These are phyloP conservation scores for Eustoma russellianum DNA, from an alignment of 257 asterid genomes.

Conservation along the genomic window DNA sequence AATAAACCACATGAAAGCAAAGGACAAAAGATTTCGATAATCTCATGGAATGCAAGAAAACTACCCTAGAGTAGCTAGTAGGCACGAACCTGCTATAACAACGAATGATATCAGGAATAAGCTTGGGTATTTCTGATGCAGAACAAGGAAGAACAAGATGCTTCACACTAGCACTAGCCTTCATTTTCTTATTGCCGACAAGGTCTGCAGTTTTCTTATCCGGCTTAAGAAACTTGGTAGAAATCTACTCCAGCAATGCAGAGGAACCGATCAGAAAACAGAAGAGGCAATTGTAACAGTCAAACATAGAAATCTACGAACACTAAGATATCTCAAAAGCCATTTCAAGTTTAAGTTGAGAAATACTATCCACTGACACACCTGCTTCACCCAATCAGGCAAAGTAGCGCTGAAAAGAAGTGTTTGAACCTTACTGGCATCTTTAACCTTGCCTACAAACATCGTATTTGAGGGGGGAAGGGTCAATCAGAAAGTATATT, in stretches of 20 bases:
- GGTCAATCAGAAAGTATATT: not conserved
- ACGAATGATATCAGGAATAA: conserved; percentile 87
- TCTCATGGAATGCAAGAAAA: not conserved
- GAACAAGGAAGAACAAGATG: conserved; percentile 94
- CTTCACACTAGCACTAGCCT: conserved; percentile 85
- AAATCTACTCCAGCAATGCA: conserved; percentile 38
- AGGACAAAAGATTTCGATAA: not conserved
- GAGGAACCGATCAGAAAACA: conserved; percentile 6
- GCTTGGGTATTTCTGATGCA: conserved; percentile 68
- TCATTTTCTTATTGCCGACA: conserved; percentile 95
- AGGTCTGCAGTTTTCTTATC: conserved; percentile 86
- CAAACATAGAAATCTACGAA: not conserved
- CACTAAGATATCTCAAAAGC: too few relatives aligned
- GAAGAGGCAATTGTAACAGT: not conserved
- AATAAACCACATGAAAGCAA: conserved; percentile 2
- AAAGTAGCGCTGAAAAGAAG: conserved; percentile 95
- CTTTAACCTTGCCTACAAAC: conserved; percentile 69
- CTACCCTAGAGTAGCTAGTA: conserved; percentile 2
- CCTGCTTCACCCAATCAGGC: conserved; percentile 85
- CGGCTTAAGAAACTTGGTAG: conserved; percentile 59
- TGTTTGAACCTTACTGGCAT: conserved; percentile 80
- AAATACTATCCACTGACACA: conserved; percentile 8
- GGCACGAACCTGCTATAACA: conserved; percentile 80
- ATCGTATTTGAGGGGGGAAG: too few relatives aligned
- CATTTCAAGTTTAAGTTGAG: too few relatives aligned